A percentile compares a stretch with the other conserved stretches of the same genome.
Evolutionary conservation across 163 green algal species (phyloP).

Genomic region (Chloromonas sp.): DNA sequence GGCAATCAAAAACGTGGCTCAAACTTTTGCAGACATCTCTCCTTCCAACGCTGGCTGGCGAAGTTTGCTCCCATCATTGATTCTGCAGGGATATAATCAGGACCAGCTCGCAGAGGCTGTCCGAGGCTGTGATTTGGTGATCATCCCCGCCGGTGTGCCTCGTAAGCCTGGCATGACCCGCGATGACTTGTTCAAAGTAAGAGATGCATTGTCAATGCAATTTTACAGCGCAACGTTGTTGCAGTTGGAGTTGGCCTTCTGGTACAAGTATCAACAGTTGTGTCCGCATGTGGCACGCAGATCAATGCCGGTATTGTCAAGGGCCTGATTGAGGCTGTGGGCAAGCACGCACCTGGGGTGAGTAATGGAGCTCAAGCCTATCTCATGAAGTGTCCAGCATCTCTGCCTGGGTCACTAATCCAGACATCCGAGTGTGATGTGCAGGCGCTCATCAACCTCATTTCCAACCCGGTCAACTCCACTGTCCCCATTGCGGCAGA

Average conservation of each 20-base stretch:
- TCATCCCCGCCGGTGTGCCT: constrained; percentile 90
- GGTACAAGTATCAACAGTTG: too few relatives aligned
- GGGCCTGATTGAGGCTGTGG: constrained; percentile 64
- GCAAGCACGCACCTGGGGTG: constrained; percentile 80
- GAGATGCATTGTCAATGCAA: background rate
- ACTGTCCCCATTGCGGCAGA: constrained; percentile 97
- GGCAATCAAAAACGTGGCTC: background rate
- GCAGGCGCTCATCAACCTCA: constrained; percentile 93
- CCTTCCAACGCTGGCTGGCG: too few relatives aligned
- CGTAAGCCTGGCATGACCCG: constrained; percentile 95
- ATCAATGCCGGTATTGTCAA: constrained; percentile 79
- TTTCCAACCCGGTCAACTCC: constrained; percentile 99
- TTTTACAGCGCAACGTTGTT: background rate
- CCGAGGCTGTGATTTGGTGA: constrained; percentile 53
- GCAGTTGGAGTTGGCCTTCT: too few relatives aligned
- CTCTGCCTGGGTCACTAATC: background rate
- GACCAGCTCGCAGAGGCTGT: constrained; percentile 25
- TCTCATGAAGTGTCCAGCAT: too few relatives aligned
- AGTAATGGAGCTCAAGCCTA: constrained; percentile 6
- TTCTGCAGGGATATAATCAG: constrained; percentile 23
- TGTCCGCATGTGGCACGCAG: background rate
- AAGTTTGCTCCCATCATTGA: too few relatives aligned
- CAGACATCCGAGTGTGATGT: background rate
- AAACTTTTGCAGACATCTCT: too few relatives aligned
- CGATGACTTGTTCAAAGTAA: constrained; percentile 88